Percentiles rank a stretch among this genome's conserved stretches.
Evolutionary conservation across 2,329 filamentous ascomycete genomes (phyloP).

Genomic region (Botrytis cinerea): DNA sequence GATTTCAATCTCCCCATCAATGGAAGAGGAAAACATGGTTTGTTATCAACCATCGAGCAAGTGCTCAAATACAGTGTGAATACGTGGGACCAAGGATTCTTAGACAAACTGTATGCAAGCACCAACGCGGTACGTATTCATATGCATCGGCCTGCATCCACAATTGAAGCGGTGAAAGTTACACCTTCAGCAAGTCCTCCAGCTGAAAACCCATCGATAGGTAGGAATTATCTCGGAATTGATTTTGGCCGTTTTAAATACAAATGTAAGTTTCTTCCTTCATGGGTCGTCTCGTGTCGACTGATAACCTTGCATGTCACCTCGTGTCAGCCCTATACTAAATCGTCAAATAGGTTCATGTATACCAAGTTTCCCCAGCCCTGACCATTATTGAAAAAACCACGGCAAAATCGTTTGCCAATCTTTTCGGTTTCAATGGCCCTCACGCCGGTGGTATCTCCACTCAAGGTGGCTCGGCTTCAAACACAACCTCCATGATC

Average conservation of each 20-base stretch:
- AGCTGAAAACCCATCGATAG: slow-evolving; percentile 43
- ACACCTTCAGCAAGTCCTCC: background rate
- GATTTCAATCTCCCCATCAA: slow-evolving; percentile 59
- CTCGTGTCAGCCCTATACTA: slow-evolving; percentile 3
- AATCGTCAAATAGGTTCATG: slow-evolving; percentile 62
- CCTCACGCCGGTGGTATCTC: slow-evolving; percentile 67
- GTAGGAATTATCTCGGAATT: slow-evolving; percentile 84
- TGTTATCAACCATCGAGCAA: slow-evolving; percentile 69
- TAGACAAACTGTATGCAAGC: slow-evolving; percentile 92
- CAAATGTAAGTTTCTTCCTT: slow-evolving; percentile 63
- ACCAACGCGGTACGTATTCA: slow-evolving; percentile 69
- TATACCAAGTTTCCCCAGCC: slow-evolving; percentile 91
- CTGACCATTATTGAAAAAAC: slow-evolving; percentile 85
- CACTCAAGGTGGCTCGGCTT: slow-evolving; percentile 77
- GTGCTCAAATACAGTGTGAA: slow-evolving; percentile 88
- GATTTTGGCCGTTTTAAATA: slow-evolving; percentile 83
- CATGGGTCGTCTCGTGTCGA: background rate
- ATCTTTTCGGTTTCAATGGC: slow-evolving; percentile 73
- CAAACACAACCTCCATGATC: slow-evolving; percentile 82
- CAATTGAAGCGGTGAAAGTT: slow-evolving; percentile 16
- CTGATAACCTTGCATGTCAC: background rate
- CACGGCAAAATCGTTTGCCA: slow-evolving; percentile 71
- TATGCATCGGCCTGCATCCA: slow-evolving; percentile 12
- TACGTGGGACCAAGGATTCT: slow-evolving; percentile 96
- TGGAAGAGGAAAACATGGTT: slow-evolving; percentile 68